Evolutionary conservation across 2,329 filamentous ascomycete species (phyloP).

Genomic region (Fusarium sp.): DNA sequence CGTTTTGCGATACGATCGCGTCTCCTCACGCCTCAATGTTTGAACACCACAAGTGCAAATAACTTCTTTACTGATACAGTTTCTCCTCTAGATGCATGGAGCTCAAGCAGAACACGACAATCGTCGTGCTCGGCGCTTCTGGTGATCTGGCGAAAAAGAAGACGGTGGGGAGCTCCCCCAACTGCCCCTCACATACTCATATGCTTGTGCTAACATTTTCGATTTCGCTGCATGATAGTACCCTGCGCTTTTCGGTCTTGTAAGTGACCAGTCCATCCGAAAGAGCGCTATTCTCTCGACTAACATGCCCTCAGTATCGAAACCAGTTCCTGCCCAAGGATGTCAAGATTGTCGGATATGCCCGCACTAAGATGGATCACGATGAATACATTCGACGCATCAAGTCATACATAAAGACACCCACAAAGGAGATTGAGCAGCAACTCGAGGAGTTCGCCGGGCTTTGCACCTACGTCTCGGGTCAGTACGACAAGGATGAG

Average conservation of each 20-base stretch:
- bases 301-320: constrained; percentile 73
- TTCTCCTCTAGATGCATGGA: constrained; percentile 70
- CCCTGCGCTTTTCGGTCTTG: constrained; percentile 95
- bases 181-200: constrained; percentile 15
- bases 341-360: constrained; percentile 98
- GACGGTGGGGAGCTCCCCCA: constrained; percentile 70
- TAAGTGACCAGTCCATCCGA: constrained; percentile 61
- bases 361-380: constrained; percentile 98
- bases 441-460: constrained; percentile 90
- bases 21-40: neutral
- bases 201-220: constrained; percentile 36
- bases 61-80: constrained; percentile 19
- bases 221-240: constrained; percentile 66
- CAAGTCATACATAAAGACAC: constrained; percentile 98
- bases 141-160: constrained; percentile 99
- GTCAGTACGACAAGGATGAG: constrained; percentile 97
- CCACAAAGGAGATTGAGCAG: constrained; percentile 96
- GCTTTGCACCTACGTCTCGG: constrained; percentile 93
- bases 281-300: neutral
- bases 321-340: constrained; percentile 99
- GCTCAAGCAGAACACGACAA: constrained; percentile 98
- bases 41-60: constrained; percentile 7
- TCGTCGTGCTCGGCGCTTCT: constrained; percentile 95
- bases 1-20: constrained; percentile 26
- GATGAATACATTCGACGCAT: constrained; percentile 94